Conservation (phyloP, 176 grass and related monocot genomes). For the Thalia dealbata region DNA sequence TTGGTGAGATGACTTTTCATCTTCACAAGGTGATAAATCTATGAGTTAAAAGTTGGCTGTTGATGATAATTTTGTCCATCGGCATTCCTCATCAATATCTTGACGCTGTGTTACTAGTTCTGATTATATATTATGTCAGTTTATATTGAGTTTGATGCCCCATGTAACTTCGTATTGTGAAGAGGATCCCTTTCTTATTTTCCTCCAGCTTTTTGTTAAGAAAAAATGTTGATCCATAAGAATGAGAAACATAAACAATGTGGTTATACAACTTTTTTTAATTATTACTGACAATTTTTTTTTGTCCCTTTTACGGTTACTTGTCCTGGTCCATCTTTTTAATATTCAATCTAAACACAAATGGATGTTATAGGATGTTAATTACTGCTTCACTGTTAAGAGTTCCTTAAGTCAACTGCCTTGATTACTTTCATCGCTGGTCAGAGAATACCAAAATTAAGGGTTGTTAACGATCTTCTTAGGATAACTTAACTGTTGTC, state of each 20-base stretch:
- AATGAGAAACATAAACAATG: not conserved
- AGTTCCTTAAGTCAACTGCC: too few relatives aligned
- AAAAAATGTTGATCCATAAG: not conserved
- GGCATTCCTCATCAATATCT: not conserved
- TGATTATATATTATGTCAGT: not conserved
- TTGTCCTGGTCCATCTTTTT: not conserved
- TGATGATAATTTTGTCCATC: not conserved
- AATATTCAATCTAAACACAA: too few relatives aligned
- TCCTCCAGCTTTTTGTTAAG: not conserved
- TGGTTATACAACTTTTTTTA: not conserved
- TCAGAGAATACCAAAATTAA: not conserved
- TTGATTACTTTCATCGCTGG: not conserved
- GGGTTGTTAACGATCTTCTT: not conserved
- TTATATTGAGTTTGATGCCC: not conserved
- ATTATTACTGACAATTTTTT: not conserved
- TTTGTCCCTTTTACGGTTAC: not conserved
- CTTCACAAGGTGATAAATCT: conserved; percentile 77
- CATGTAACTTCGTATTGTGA: not conserved
- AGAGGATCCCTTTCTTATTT: not conserved
- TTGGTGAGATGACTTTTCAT: conserved; percentile 56
- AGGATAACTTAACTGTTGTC: not conserved
- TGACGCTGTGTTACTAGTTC: not conserved
- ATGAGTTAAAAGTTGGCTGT: conserved; percentile 5
- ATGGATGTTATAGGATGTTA: too few relatives aligned
- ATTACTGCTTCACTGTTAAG: too few relatives aligned